Percentiles rank a stretch among this genome's conserved stretches.
Evolutionary conservation across 192 early-diverging fungal genomes (phyloP).

Genomic region (Coemansia sp.): DNA sequence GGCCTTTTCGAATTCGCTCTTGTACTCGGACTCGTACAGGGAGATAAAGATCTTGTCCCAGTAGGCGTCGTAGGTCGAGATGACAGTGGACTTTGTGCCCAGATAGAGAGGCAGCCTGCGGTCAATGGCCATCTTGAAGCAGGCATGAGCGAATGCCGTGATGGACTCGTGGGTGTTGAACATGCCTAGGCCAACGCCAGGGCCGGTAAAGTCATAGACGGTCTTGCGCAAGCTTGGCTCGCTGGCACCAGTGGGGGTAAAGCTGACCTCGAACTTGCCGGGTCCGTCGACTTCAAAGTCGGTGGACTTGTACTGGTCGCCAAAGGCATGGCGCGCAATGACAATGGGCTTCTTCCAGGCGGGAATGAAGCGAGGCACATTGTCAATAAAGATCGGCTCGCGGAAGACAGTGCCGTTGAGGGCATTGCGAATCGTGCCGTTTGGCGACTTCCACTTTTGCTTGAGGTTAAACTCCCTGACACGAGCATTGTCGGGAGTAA

Average conservation of each 20-base stretch:
- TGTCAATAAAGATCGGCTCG: slow-evolving; percentile 92
- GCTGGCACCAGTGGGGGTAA: slow-evolving; percentile 80
- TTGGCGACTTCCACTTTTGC: slow-evolving; percentile 98
- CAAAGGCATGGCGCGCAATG: slow-evolving; percentile 95
- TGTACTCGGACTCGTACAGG: slow-evolving; percentile 85
- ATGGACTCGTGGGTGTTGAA: slow-evolving; percentile 94
- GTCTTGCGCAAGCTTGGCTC: slow-evolving; percentile 59
- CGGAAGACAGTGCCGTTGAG: slow-evolving; percentile 97
- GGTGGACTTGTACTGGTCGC: slow-evolving; percentile 98
- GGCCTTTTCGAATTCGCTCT: slow-evolving; percentile 72
- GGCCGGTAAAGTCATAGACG: slow-evolving; percentile 82
- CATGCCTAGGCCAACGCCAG: slow-evolving; percentile 95
- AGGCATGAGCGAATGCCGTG: slow-evolving; percentile 88
- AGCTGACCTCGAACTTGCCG: slow-evolving; percentile 87
- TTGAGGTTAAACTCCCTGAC: slow-evolving; percentile 95
- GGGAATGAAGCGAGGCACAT: slow-evolving; percentile 88
- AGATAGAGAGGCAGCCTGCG: slow-evolving; percentile 93
- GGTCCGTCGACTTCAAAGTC: slow-evolving; percentile 91
- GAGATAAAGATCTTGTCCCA: slow-evolving; percentile 97
- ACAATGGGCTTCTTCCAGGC: slow-evolving; percentile 94
- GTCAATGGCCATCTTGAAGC: slow-evolving; percentile 88
- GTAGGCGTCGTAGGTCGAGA: slow-evolving; percentile 94
- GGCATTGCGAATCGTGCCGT: slow-evolving; percentile 96
- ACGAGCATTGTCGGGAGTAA: slow-evolving; percentile 93
- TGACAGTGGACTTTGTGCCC: slow-evolving; percentile 95